Evolutionary conservation across 2,329 filamentous ascomycete genomes (phyloP), one percentile per base, ranked within the genome.

Genomic region (Karstenula rhodostoma): DNA sequence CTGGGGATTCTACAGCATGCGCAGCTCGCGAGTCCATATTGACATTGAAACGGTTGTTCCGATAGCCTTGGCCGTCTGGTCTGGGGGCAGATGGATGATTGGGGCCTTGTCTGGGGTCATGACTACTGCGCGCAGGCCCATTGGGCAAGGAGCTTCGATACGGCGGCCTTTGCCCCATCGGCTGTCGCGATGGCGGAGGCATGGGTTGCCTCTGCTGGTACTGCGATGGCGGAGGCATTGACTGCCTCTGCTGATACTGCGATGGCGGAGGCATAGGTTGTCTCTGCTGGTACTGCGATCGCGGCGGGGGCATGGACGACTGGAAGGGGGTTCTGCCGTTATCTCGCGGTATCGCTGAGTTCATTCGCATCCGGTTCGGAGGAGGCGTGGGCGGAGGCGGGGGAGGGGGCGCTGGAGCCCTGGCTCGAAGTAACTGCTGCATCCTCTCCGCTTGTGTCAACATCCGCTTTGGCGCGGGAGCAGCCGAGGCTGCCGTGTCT

Each of bases 21-120:
- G 73, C 52, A 33, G 27, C 74, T 51, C 65, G 66, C 8, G 72
- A 61, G 40, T 72, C 68, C 69, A 75, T 74, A n/a, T 73, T 74
- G 51, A 75, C 69, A n/a, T 62, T 67, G 55, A 68, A 75, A 27
- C 69, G 66, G 32, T 49, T 64, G 15, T 46, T 32, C n/a, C n/a
- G 52, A 55, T 8, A 22, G 27, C 37, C 51, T 23, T 19, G 27
- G n/a, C 32, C 46, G 47, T 40, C 10, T 25, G 52, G 13, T n/a
- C 23, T 17, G 29, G 29, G 29, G 4, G 8, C 12, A 32, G 4
- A 32, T 32, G 4, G 8, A 32, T 32, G 12, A 9, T 10, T 10
- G 12, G 29, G 29, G 12, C 29, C 29, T 32, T 59, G 67, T 60
- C 66, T 59, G 46, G 69, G 65, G 48, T 67, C 63, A 43, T 49